Evolutionary conservation across 345 rosid species (phyloP).

Genomic region (Eucalyptus victrix): DNA sequence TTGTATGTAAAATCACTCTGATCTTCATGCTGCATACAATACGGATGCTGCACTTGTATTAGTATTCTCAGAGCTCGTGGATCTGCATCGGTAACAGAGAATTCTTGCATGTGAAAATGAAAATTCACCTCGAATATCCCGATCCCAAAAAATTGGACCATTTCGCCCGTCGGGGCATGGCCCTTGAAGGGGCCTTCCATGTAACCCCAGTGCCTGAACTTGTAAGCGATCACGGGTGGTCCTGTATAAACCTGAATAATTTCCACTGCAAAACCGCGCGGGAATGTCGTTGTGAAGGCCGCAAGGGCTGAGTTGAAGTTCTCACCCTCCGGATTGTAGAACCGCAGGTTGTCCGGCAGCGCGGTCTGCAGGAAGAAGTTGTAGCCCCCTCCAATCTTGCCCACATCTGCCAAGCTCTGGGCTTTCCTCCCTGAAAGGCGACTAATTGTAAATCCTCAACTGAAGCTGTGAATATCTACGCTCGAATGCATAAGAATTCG

Average conservation of each 20-base stretch:
- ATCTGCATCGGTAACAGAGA: background rate
- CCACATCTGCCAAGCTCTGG: slow-evolving; percentile 18
- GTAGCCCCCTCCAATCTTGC: slow-evolving; percentile 49
- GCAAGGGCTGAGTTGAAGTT: slow-evolving; percentile 3
- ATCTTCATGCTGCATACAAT: background rate
- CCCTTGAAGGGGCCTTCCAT: slow-evolving; percentile 75
- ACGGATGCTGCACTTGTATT: background rate
- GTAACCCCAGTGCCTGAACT: slow-evolving; percentile 72
- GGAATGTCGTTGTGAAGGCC: slow-evolving; percentile 42
- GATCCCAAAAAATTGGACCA: slow-evolving; percentile 27
- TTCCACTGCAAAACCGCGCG: slow-evolving; percentile 55
- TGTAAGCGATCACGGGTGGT: slow-evolving; percentile 39
- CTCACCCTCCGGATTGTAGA: slow-evolving; percentile 19
- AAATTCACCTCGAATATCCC: slow-evolving; percentile 14
- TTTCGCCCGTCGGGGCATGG: slow-evolving; percentile 40
- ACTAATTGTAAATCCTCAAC: background rate
- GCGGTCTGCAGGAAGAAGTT: slow-evolving; percentile 41
- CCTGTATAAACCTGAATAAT: slow-evolving; percentile 45
- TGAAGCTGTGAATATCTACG: background rate
- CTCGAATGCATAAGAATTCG: background rate
- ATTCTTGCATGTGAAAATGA: background rate
- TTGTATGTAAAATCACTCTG: background rate
- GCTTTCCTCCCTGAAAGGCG: slow-evolving; percentile 25
- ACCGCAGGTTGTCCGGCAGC: slow-evolving; percentile 26
- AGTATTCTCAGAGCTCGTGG: background rate